Evolutionary conservation across 108 stramenopile species (phyloP), one percentile per base, ranked within the genome.

Genomic region (Parietichytrium sp.): DNA sequence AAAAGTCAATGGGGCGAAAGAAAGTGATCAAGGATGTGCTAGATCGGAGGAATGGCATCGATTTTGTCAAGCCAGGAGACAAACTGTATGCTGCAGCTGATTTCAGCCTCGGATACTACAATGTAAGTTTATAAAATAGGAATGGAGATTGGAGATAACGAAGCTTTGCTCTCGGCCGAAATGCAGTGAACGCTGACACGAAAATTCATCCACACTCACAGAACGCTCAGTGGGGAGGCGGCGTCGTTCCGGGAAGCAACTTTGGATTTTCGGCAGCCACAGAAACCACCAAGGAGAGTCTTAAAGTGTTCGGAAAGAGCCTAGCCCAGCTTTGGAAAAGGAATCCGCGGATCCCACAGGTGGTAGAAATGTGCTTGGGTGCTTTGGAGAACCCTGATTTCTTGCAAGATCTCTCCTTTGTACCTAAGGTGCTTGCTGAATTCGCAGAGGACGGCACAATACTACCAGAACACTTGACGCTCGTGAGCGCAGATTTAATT

Each of bases 221-320:
- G 0, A 72, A 72, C 20, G 33, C 61, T 20, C 20, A 23, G 42
- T 20, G 45, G 23, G 61, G 61, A 7, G 61, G 61, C 13, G 61
- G 61, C 33, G 61, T 72, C 16, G 29, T 72, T 10, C 61, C 61
- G 0, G 61, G 61, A 6, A 72, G 61, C 61, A 72, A 72, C 42
- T 72, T 72, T 72, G 61, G 61, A 8, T 72, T 72, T 27, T 33
- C 61, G 15, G n/a, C 38, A 6, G 61, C 61, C 6, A 72, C 61
- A 25, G 38, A 72, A 45, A 72, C 61, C 6, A 72, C 61, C 10
- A 72, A 72, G 61, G 61, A 72, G 8, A 72, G 61, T 25, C 36
- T 72, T 25, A 72, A 72, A 42, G 61, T 72, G 0, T 72, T 72
- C 20, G 61, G 61, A 10, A 72, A 72, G 61, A 72, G 61, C 45